Conservation (phyloP, 495 filamentous ascomycete genomes). For the Acidomyces sp. region DNA sequence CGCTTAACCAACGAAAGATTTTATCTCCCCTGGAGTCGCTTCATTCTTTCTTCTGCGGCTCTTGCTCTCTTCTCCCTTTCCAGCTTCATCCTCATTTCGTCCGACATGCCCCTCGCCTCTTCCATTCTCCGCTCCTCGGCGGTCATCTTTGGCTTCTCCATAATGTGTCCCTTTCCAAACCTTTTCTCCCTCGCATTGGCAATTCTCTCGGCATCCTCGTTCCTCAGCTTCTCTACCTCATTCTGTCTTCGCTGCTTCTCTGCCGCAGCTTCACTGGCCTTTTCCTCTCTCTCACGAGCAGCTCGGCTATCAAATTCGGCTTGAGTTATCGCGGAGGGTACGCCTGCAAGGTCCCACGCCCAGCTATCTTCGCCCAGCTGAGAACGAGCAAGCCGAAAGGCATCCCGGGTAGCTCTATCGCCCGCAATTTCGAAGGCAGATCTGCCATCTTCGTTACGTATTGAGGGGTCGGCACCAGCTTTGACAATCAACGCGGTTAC, state of each 20-base stretch:
- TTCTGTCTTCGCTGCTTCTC: slow-evolving; percentile 42
- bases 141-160: slow-evolving; percentile 31
- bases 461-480: slow-evolving; percentile 58
- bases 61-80: slow-evolving; percentile 72
- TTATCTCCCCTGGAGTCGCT: slow-evolving; percentile 39
- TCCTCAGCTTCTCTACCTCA: slow-evolving; percentile 29
- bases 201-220: slow-evolving; percentile 30
- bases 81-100: slow-evolving; percentile 66
- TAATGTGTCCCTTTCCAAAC: slow-evolving; percentile 40
- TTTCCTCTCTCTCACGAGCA: slow-evolving; percentile 43
- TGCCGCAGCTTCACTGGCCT: slow-evolving; percentile 36
- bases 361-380: slow-evolving; percentile 65
- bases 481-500: slow-evolving; percentile 66
- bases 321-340: slow-evolving; percentile 56
- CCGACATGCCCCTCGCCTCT: slow-evolving; percentile 68
- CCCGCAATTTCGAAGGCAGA: slow-evolving; percentile 79
- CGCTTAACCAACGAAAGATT: no score
- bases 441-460: slow-evolving; percentile 50
- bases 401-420: slow-evolving; percentile 74
- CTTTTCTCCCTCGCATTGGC: slow-evolving; percentile 49
- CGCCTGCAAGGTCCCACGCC: slow-evolving; percentile 65
- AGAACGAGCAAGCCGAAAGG: slow-evolving; percentile 74
- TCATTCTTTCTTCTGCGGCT: slow-evolving; percentile 77
- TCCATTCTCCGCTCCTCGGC: slow-evolving; percentile 59
- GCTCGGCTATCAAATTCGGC: slow-evolving; percentile 54